Base-by-base conservation (phyloP, 2,329 filamentous ascomycete species). In the Aureobasidium sp. region DNA sequence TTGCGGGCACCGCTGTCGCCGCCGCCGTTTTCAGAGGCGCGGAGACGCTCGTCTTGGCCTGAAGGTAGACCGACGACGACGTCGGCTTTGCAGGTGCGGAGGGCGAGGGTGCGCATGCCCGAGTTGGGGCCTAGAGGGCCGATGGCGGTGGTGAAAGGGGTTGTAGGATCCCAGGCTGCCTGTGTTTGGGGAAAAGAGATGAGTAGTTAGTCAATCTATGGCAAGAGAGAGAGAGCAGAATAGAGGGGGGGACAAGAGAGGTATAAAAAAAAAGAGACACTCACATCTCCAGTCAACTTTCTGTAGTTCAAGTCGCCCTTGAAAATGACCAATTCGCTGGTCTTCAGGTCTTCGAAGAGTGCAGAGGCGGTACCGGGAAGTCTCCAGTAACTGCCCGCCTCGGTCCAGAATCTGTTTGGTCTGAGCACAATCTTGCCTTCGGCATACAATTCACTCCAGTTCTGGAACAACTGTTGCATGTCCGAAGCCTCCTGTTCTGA, bases 251-350 rank as follows among this genome's bases (percentile, higher is more conserved):
- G n/a, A 4, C 24, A 24, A 27, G 2, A 53, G 15, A 53, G 15
- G 40, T 31, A 7, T 4, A 24, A 24, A 24, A 24, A 24, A 4
- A 24, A 29, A 29, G 29, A 11, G 35, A 12, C 12, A 79, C 87
- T 78, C 77, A 93, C 91, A 79, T 99, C 94, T 53, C 85, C 89
- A 33, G 88, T 91, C 67, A 99, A 75, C 75, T 99, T 99, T 64
- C 94, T 82, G 75, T 97, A 99, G 77, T 99, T 99, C 68, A 99
- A 74, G 72, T 99, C 94, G 2, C 94, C 94, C 79, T 99, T 99
- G 80, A 97, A 97, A 61, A 99, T 85, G 14, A 96, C 90, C 19
- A 99, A 79, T 73, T 96, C 90, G 66, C 89, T 90, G 64, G 85
- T 77, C 78, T 91, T 87, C 61, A 99, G 76, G 70, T 97, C 93